Percentiles rank a stretch among this genome's conserved stretches.
Evolutionary conservation across 208 protist species (phyloP).

Genomic region (Blastocrithidia nonstop): DNA sequence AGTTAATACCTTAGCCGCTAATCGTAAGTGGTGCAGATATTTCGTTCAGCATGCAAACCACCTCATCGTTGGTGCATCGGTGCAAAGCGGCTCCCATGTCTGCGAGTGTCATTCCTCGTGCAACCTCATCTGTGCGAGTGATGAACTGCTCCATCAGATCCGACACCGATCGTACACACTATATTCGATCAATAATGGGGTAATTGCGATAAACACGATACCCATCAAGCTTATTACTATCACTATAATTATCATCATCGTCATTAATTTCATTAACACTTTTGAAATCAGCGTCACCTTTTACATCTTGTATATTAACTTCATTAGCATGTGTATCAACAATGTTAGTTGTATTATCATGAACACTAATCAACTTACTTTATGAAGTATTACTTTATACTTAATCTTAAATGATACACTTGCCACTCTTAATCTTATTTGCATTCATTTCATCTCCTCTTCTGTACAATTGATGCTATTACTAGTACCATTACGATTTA

Average conservation of each 20-base stretch:
- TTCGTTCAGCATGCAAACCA: slow-evolving; percentile 47
- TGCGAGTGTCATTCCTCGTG: slow-evolving; percentile 46
- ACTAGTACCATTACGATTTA: no score
- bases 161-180: slow-evolving; percentile 48
- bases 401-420: no score
- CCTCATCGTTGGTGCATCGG: slow-evolving; percentile 37
- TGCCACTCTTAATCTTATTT: no score
- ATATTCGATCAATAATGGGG: slow-evolving; percentile 51
- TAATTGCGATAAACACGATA: slow-evolving; percentile 38
- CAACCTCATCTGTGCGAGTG: slow-evolving; percentile 32
- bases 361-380: no score
- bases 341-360: no score
- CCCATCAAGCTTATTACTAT: slow-evolving; percentile 15
- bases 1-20: slow-evolving; percentile 60
- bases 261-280: background rate
- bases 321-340: background rate
- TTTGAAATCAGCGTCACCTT: background rate
- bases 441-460: no score
- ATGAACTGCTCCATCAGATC: slow-evolving; percentile 60
- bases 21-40: slow-evolving; percentile 43
- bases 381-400: no score
- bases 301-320: background rate
- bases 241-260: slow-evolving; percentile 1
- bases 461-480: no score
- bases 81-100: slow-evolving; percentile 58